Percentiles rank a stretch among this genome's conserved stretches.
Conservation (phyloP, 1,284 basidiomycete species). For the Moniliella sp. region DNA sequence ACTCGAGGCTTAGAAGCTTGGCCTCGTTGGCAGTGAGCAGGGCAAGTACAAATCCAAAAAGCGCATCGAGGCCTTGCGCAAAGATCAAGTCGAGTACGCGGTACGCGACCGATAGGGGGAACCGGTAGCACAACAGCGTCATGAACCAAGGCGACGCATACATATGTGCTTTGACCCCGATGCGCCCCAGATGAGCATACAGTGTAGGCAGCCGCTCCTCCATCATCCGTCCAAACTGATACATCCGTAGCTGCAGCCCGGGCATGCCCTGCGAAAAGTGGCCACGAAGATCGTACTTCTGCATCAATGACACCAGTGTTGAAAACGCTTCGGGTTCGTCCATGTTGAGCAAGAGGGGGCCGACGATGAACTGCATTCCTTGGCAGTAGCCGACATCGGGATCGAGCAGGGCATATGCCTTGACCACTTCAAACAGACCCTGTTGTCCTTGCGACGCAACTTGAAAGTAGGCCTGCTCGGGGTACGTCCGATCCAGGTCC, state of each 20-base stretch:
- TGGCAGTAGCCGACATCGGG: conserved; percentile 91
- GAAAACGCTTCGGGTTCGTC: conserved; percentile 97
- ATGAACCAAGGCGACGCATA: conserved; percentile 90
- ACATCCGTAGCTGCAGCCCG: conserved; percentile 68
- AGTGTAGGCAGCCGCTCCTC: conserved; percentile 78
- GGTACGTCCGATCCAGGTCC: background rate
- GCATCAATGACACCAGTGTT: conserved; percentile 86
- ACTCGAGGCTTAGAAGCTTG: conserved; percentile 11
- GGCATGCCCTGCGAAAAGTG: conserved; percentile 65
- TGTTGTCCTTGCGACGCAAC: background rate
- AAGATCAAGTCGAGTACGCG: conserved; percentile 83
- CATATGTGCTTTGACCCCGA: conserved; percentile 77
- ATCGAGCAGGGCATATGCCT: conserved; percentile 90
- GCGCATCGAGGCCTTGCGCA: conserved; percentile 84
- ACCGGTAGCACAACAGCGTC: conserved; percentile 65
- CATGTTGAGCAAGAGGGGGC: conserved; percentile 71
- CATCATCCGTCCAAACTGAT: conserved; percentile 72
- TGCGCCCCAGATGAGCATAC: conserved; percentile 69
- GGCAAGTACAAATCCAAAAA: conserved; percentile 78
- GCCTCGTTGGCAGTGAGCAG: conserved; percentile 74
- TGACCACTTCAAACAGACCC: conserved; percentile 62
- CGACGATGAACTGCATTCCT: conserved; percentile 68
- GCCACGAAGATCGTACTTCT: conserved; percentile 79
- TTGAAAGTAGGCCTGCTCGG: background rate
- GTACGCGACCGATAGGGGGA: conserved; percentile 78